Conservation (phyloP, 495 filamentous ascomycete species). For the Tuber aestivum region DNA sequence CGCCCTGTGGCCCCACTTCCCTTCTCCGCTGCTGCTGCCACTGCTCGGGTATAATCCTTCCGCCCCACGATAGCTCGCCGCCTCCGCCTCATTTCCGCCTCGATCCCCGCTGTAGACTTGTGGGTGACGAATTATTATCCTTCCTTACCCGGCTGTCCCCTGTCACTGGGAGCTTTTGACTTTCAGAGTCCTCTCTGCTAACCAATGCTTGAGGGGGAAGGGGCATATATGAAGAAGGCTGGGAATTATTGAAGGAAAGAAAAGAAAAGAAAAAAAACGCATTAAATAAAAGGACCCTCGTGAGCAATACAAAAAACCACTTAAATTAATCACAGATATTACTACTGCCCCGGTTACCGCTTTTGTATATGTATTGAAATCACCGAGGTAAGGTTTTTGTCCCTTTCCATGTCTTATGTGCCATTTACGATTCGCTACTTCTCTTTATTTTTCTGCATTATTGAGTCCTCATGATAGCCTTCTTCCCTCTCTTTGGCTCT, state of each 20-base stretch:
- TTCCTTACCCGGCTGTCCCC: not conserved
- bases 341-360: not conserved
- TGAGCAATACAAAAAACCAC: not conserved
- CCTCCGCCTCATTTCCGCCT: not conserved
- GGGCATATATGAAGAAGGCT: constrained; percentile 6
- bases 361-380: constrained; percentile 2
- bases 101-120: not conserved
- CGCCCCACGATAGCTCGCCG: not conserved
- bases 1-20: not conserved
- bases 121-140: constrained; percentile 3
- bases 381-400: not conserved
- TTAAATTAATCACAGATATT: not conserved
- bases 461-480: not conserved
- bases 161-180: not conserved
- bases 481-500: not conserved
- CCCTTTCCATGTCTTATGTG: not conserved
- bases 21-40: not conserved
- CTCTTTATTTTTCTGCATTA: constrained; percentile 9
- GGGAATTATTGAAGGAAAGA: not conserved
- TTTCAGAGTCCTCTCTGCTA: not conserved
- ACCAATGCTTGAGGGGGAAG: not conserved
- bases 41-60: not conserved
- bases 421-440: constrained; percentile 5
- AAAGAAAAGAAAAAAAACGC: not conserved
- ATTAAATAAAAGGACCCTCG: not conserved